phyloP scores from a whole-genome alignment of 768 basidiomycete species.

The Pleurotus djamor region DNA sequence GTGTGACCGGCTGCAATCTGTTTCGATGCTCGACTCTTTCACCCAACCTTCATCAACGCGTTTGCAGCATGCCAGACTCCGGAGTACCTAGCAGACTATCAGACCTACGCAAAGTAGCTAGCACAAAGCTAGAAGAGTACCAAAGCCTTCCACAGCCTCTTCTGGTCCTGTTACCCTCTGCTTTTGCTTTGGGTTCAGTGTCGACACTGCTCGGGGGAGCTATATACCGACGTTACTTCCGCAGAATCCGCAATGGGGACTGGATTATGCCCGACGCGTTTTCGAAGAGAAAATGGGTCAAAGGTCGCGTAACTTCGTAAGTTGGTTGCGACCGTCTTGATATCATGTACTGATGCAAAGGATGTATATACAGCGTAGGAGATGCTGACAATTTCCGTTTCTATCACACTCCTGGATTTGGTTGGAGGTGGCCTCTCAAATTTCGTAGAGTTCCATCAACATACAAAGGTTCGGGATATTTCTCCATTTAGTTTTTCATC shows the following conservation, averaged over 20 bases:
- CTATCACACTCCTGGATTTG: constrained; percentile 80
- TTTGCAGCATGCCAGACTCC: background rate
- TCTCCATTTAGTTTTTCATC: background rate
- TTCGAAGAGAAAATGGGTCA: constrained; percentile 61
- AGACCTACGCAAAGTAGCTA: background rate
- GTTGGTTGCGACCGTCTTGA: constrained; percentile 12
- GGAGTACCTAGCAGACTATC: background rate
- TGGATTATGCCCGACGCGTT: constrained; percentile 70
- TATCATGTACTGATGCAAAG: background rate
- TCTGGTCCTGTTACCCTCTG: constrained; percentile 24
- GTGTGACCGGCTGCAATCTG: too few species aligned
- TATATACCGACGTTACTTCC: constrained; percentile 51
- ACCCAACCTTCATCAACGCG: background rate
- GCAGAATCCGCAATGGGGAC: constrained; percentile 60
- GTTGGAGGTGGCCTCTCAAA: constrained; percentile 74
- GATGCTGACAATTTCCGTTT: constrained; percentile 88
- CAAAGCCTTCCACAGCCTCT: constrained; percentile 13
- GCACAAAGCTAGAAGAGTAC: background rate
- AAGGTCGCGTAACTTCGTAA: constrained; percentile 80
- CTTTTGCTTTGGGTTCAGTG: constrained; percentile 39
- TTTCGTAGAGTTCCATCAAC: constrained; percentile 60
- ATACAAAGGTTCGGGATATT: constrained; percentile 45
- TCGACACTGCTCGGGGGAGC: constrained; percentile 27
- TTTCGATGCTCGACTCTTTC: background rate
- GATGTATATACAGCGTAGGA: constrained; percentile 53